phyloP scores from a whole-genome alignment of 1,284 basidiomycete genomes.

The Fistulinella staudtii region DNA sequence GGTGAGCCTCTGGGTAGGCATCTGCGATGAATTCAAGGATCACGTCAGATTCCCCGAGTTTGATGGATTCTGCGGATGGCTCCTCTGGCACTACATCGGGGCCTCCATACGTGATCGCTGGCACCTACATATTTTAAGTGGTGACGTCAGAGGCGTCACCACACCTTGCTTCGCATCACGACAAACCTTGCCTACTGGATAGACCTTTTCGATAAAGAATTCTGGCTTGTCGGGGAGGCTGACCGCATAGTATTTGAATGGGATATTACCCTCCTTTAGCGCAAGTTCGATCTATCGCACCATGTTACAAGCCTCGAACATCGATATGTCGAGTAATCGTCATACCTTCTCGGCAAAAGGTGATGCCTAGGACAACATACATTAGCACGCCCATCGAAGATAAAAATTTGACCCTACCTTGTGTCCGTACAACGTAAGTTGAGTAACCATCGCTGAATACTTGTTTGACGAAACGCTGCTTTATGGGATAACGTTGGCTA shows the following conservation, averaged over 20 bases:
- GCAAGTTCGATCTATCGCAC: conserved; percentile 48
- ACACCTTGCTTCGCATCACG: not conserved
- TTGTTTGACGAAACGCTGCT: too few relatives aligned
- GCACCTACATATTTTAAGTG: conserved; percentile 14
- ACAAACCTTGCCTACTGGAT: conserved; percentile 56
- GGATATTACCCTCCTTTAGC: conserved; percentile 49
- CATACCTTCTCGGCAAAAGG: conserved; percentile 10
- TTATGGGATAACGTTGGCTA: too few relatives aligned
- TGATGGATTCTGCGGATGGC: conserved; percentile 53
- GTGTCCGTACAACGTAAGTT: conserved; percentile 8
- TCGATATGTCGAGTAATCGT: not conserved
- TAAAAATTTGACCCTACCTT: not conserved
- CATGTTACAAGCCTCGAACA: not conserved
- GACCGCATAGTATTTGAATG: conserved; percentile 46
- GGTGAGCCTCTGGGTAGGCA: conserved; percentile 41
- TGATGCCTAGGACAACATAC: conserved; percentile 1
- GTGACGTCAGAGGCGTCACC: not conserved
- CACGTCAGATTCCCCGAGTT: conserved; percentile 59
- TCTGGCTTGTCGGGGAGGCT: conserved; percentile 57
- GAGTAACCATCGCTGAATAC: too few relatives aligned
- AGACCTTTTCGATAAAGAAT: conserved; percentile 56
- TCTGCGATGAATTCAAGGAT: conserved; percentile 63
- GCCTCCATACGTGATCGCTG: conserved; percentile 56
- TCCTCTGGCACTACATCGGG: conserved; percentile 47
- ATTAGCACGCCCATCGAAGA: not conserved